A percentile compares a stretch with the other conserved stretches of the same genome.
These are phyloP conservation scores for Auxenochlorella pyrenoidosa DNA, from an alignment of 139 green algal species.

Conservation along the genomic window DNA sequence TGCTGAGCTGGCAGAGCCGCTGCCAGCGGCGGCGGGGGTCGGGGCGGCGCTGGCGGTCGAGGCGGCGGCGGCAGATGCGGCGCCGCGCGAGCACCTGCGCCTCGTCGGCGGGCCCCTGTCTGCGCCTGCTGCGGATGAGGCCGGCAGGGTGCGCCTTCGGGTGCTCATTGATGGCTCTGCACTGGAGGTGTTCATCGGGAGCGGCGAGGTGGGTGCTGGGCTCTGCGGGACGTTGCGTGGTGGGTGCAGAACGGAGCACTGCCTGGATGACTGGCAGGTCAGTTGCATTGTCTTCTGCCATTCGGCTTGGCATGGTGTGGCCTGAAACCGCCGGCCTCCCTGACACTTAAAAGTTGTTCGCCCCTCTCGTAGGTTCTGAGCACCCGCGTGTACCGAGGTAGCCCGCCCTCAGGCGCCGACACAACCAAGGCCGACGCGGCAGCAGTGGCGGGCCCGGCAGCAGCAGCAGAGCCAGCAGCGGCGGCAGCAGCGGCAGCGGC, in stretches of 20 bases:
- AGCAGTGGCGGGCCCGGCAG: neutral
- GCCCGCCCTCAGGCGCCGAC: constrained; percentile 51
- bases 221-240: too few species aligned
- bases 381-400: constrained; percentile 79
- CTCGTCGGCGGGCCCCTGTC: constrained; percentile 69
- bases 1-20: constrained; percentile 19
- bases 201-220: neutral
- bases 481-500: neutral
- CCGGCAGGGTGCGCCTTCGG: constrained; percentile 65
- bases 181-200: constrained; percentile 67
- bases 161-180: constrained; percentile 83
- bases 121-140: constrained; percentile 25
- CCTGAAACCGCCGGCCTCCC: too few species aligned
- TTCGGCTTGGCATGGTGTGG: too few species aligned
- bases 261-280: too few species aligned
- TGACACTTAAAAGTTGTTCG: neutral
- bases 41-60: constrained; percentile 12
- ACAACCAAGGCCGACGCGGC: constrained; percentile 27
- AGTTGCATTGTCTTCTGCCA: too few species aligned
- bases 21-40: neutral
- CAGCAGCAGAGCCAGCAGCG: neutral
- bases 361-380: constrained; percentile 51
- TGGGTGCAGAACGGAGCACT: too few species aligned
- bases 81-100: constrained; percentile 19
- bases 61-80: neutral